Percentiles rank a stretch among this genome's conserved stretches.
Conservation (phyloP, 176 grass and related monocot species). For the Thalia dealbata region DNA sequence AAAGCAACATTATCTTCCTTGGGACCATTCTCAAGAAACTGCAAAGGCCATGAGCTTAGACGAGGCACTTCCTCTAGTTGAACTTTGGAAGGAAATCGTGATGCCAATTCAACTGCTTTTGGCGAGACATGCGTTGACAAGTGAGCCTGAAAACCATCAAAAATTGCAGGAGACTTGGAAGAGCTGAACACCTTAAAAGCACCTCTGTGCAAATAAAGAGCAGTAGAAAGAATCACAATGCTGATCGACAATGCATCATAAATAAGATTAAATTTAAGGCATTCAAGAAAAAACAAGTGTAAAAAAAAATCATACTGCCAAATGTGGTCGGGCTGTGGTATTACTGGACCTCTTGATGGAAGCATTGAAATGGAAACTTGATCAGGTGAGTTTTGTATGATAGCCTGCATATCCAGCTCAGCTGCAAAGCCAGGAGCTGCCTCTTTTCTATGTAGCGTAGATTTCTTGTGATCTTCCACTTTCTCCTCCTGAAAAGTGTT, state of each 20-base stretch:
- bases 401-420: slow-evolving; percentile 22
- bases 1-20: slow-evolving; percentile 64
- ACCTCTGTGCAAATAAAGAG: slow-evolving; percentile 45
- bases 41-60: slow-evolving; percentile 55
- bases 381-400: slow-evolving; percentile 8
- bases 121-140: slow-evolving; percentile 62
- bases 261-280: slow-evolving; percentile 26
- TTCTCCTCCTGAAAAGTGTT: slow-evolving; percentile 14
- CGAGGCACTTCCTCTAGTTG: slow-evolving; percentile 82
- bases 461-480: slow-evolving; percentile 7
- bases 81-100: slow-evolving; percentile 58
- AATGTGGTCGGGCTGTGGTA: slow-evolving; percentile 61
- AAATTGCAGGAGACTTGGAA: slow-evolving; percentile 46
- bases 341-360: slow-evolving; percentile 37
- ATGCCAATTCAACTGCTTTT: slow-evolving; percentile 50
- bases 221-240: slow-evolving; percentile 5
- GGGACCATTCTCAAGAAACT: slow-evolving; percentile 59
- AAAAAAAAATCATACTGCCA: slow-evolving; percentile 74
- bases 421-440: slow-evolving; percentile 10
- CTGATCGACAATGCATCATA: neutral
- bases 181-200: slow-evolving; percentile 68
- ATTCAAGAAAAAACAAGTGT: slow-evolving; percentile 3
- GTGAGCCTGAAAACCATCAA: slow-evolving; percentile 94
- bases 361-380: slow-evolving; percentile 24
- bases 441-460: slow-evolving; percentile 7